A percentile compares a stretch with the other conserved stretches of the same genome.
phyloP scores from a whole-genome alignment of 2,329 filamentous ascomycete genomes.

The Pseudogymnoascus pannorum region DNA sequence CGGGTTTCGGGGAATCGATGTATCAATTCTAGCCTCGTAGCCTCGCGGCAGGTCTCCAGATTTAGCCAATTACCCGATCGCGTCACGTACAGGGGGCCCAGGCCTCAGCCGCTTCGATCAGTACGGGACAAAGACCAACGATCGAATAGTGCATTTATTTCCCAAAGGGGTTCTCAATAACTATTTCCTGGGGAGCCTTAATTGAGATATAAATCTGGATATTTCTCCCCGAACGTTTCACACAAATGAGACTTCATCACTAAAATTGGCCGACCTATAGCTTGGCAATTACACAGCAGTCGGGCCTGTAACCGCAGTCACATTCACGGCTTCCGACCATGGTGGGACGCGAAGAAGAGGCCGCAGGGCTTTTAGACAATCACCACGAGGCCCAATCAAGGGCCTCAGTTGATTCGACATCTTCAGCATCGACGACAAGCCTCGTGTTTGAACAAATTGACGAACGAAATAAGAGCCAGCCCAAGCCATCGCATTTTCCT shows the following conservation, averaged over 20 bases:
- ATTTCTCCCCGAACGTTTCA: background rate
- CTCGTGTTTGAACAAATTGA: slow-evolving; percentile 72
- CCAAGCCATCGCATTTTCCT: slow-evolving; percentile 14
- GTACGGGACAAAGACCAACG: background rate
- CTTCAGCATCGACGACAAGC: slow-evolving; percentile 78
- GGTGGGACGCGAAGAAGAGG: slow-evolving; percentile 26
- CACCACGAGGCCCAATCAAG: slow-evolving; percentile 17
- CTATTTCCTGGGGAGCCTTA: background rate
- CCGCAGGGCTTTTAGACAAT: slow-evolving; percentile 20
- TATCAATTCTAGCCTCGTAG: background rate
- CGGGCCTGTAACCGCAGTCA: background rate
- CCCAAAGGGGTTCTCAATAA: slow-evolving; percentile 1
- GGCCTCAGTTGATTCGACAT: slow-evolving; percentile 44
- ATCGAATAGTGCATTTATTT: background rate
- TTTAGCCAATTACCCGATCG: background rate
- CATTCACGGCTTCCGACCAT: slow-evolving; percentile 15
- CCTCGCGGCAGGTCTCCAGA: background rate
- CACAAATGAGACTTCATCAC: background rate
- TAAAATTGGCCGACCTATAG: background rate
- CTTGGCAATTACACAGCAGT: background rate
- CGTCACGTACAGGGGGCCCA: background rate
- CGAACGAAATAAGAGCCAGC: slow-evolving; percentile 35
- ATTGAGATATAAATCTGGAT: background rate
- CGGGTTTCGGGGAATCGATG: background rate
- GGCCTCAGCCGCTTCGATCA: background rate